Base-by-base conservation (phyloP, 192 early-diverging fungal genomes). In the Backusella tuberculispora region DNA sequence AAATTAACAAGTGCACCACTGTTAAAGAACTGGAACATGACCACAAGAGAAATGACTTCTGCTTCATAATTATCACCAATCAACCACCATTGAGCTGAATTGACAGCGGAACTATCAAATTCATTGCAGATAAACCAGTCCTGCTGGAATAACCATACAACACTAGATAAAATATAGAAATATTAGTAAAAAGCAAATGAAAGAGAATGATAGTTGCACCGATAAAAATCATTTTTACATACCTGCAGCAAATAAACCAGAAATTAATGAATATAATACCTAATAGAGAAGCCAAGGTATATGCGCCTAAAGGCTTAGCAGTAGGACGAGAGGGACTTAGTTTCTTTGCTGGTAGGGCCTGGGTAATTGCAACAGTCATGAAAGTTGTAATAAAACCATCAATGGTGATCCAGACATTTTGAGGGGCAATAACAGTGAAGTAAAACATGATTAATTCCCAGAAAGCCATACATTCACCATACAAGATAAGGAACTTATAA, bases 1-100 rank as follows among this genome's bases (percentile, higher is more conserved):
- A 92, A 88, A 80, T 90, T 93, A 80, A 90, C 89, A 38, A 90
- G 78, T 38, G 87, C 88, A 6, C 87, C 90, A 21, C 81, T 86
- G 79, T 93, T 86, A 75, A 91, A 82, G 77, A 94, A 92, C 77
- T 94, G 92, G 84, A 89, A 92, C 67, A 88, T 73, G 17, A 80
- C 76, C 5, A 93, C 76, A 19, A 93, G 81, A 1, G 88, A 84
- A 29, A 89, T 85, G 29, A 91, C 74, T 71, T 81, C 89, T 14
- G 87, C 83, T 82, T 95, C 92, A 75, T 87, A 95, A 75, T 93
- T 94, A 73, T 95, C 94, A 42, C 87, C 92, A 8, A 93, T 76
- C 41, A 93, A 80, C 91, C 92, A 95, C 94, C 94, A 95, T 65
- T 87, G 79, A 24, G 87, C 72, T 8, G 89, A 79, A 74, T 93